Percentiles rank a stretch among this genome's conserved stretches.
These are phyloP conservation scores for Rubia peregrina DNA, from an alignment of 305 asterid species.

Conservation along the genomic window DNA sequence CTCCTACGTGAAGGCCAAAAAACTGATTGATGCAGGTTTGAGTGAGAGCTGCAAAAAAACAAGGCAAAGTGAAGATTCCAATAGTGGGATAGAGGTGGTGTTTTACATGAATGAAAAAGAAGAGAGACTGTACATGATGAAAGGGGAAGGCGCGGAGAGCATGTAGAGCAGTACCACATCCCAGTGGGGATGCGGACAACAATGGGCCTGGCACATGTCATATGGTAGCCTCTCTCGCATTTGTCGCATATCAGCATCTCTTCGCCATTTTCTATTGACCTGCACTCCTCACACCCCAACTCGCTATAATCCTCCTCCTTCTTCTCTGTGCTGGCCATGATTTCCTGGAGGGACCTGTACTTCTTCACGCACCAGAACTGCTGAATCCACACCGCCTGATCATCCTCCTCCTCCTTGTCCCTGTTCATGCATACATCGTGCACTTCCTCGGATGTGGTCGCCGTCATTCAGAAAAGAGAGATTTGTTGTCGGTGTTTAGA, in stretches of 20 bases:
- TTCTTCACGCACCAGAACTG: background rate
- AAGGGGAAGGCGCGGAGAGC: constrained; percentile 30
- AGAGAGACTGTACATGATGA: too few relatives aligned
- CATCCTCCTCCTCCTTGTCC: background rate
- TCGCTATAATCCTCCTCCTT: constrained; percentile 16
- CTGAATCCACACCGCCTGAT: background rate
- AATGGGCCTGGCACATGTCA: constrained; percentile 65
- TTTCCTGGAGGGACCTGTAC: background rate
- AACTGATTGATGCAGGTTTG: too few relatives aligned
- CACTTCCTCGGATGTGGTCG: background rate
- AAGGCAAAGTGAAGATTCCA: background rate
- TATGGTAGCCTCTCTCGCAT: constrained; percentile 65
- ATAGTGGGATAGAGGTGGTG: background rate
- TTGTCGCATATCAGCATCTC: constrained; percentile 60
- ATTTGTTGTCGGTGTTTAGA: background rate
- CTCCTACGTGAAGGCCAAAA: too few relatives aligned
- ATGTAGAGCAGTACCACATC: constrained; percentile 57
- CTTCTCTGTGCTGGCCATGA: background rate
- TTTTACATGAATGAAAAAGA: background rate
- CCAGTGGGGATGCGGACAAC: constrained; percentile 65
- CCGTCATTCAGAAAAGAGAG: background rate
- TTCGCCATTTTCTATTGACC: constrained; percentile 50
- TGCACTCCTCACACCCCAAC: constrained; percentile 59
- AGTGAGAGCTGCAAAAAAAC: too few relatives aligned
- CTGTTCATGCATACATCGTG: background rate